phyloP scores from a whole-genome alignment of 1,139 yeast species.

The Candida mesenterica region DNA sequence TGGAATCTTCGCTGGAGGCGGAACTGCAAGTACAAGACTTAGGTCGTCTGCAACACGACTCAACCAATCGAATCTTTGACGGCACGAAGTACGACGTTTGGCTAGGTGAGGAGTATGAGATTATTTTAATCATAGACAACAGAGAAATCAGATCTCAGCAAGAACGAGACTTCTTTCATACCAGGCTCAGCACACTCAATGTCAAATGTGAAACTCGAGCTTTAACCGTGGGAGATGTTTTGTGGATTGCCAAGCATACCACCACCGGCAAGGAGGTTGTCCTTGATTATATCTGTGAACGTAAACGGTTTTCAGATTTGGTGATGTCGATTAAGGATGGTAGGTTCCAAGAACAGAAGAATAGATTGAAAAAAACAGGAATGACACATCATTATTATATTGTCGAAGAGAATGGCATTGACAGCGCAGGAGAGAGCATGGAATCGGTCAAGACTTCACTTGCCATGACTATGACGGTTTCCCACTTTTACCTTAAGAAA shows the following conservation, averaged over 20 bases:
- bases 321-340: constrained; percentile 84
- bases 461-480: constrained; percentile 65
- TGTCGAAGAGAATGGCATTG: constrained; percentile 67
- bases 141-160: constrained; percentile 67
- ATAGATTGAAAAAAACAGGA: constrained; percentile 67
- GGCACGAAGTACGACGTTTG: constrained; percentile 38
- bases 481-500: constrained; percentile 65
- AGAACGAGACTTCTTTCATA: constrained; percentile 65
- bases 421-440: constrained; percentile 42
- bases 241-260: constrained; percentile 81
- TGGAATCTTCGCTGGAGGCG: neutral
- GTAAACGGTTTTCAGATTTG: constrained; percentile 87
- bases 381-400: constrained; percentile 69
- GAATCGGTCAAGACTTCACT: constrained; percentile 77
- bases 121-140: constrained; percentile 70
- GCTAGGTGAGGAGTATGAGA: constrained; percentile 46
- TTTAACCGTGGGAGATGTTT: constrained; percentile 79
- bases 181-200: constrained; percentile 50
- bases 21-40: too few relatives aligned
- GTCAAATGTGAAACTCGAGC: constrained; percentile 54
- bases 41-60: neutral
- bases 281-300: constrained; percentile 77
- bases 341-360: constrained; percentile 81
- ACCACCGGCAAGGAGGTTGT: constrained; percentile 61
- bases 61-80: constrained; percentile 16